phyloP scores from a whole-genome alignment of 179 eudicot species.

The Beta corolliflora region DNA sequence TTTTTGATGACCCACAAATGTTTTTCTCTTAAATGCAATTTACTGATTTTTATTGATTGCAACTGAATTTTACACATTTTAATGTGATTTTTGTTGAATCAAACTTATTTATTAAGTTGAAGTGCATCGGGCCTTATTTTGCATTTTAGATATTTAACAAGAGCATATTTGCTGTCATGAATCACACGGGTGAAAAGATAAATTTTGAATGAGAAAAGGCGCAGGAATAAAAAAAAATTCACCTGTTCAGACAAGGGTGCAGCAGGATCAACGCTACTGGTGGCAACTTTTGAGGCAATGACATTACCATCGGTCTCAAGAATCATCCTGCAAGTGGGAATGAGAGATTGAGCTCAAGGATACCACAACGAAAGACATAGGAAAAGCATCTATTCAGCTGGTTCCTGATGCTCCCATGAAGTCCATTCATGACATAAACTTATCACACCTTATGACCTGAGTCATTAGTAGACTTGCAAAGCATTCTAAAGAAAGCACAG shows the following conservation, averaged over 20 bases:
- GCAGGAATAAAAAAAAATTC: neutral
- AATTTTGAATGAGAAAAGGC: neutral
- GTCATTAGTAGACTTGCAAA: neutral
- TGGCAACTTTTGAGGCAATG: constrained; percentile 90
- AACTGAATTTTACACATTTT: too few relatives aligned
- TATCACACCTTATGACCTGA: neutral
- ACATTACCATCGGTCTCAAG: constrained; percentile 94
- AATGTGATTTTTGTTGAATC: too few relatives aligned
- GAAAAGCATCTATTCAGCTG: neutral
- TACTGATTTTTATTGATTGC: too few relatives aligned
- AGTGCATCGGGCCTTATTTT: neutral
- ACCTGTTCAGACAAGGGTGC: constrained; percentile 98
- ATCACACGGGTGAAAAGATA: neutral
- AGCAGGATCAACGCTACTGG: constrained; percentile 76
- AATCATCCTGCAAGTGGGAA: constrained; percentile 59
- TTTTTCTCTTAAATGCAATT: too few relatives aligned
- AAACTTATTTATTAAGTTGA: too few relatives aligned
- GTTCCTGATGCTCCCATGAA: neutral
- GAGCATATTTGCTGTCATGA: neutral
- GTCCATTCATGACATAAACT: neutral
- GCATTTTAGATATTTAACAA: neutral
- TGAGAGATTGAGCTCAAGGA: neutral
- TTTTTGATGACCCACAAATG: too few relatives aligned
- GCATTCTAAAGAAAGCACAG: neutral
- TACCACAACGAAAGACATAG: neutral